Evolutionary conservation across 2,329 filamentous ascomycete species (phyloP).

Genomic region (Aspergillus unguis): DNA sequence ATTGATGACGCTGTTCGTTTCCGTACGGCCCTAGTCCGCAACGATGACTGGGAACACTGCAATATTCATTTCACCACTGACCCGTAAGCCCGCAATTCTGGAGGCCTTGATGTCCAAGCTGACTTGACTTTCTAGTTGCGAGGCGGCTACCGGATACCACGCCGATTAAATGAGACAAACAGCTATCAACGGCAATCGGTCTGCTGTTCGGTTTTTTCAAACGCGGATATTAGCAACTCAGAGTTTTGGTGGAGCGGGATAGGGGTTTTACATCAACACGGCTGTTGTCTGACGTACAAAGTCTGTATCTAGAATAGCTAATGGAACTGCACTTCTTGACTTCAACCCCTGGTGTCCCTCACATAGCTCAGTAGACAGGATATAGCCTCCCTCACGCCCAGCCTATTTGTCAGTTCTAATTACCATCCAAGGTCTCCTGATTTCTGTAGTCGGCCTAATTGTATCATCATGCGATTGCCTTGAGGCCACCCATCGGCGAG

Average conservation of each 20-base stretch:
- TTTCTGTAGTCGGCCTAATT: no score
- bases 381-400: no score
- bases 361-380: background rate
- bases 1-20: conserved; percentile 48
- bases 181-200: background rate
- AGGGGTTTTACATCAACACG: background rate
- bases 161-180: conserved; percentile 4
- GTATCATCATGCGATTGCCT: no score
- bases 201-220: no score
- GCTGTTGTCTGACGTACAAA: background rate
- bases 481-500: no score
- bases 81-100: conserved; percentile 31
- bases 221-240: background rate
- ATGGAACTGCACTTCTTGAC: background rate
- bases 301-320: background rate
- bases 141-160: conserved; percentile 21
- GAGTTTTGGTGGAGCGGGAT: background rate
- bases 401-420: no score
- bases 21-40: conserved; percentile 37
- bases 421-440: no score
- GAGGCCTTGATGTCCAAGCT: background rate
- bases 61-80: conserved; percentile 43
- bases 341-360: background rate
- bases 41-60: conserved; percentile 48
- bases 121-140: conserved; percentile 19